phyloP scores from a whole-genome alignment of 2,329 filamentous ascomycete genomes.

The Aureobasidium sp. region DNA sequence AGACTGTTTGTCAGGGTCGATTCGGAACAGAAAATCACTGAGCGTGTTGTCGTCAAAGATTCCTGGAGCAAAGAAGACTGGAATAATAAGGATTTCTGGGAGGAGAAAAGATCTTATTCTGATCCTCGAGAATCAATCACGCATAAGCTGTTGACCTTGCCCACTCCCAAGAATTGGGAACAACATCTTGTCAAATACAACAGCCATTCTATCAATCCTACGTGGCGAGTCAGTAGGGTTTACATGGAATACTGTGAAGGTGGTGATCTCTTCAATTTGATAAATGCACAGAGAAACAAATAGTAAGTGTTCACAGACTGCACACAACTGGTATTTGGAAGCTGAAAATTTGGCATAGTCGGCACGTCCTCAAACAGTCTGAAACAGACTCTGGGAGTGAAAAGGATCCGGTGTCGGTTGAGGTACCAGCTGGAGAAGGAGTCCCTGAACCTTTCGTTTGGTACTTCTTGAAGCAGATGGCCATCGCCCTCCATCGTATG shows the following conservation, averaged over 20 bases:
- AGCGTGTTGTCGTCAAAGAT: neutral
- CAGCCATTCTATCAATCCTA: neutral
- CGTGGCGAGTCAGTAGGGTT: neutral
- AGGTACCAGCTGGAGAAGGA: neutral
- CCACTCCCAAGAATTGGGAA: neutral
- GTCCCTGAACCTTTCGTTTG: neutral
- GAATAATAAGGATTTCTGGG: neutral
- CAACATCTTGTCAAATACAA: neutral
- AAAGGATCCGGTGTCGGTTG: neutral
- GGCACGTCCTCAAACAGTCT: too few relatives aligned
- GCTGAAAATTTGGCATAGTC: too few relatives aligned
- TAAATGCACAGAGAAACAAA: neutral
- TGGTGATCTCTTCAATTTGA: neutral
- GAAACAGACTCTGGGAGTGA: neutral
- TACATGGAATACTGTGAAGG: slow-evolving; percentile 3
- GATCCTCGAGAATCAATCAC: neutral
- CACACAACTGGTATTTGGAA: neutral
- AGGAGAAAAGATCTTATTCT: neutral
- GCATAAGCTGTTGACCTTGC: neutral
- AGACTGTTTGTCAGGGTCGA: slow-evolving; percentile 1
- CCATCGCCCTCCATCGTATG: neutral
- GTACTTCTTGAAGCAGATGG: slow-evolving; percentile 8
- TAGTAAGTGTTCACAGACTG: neutral
- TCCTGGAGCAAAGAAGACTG: neutral
- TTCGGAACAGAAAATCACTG: neutral